Evolutionary conservation across 1,284 basidiomycete genomes (phyloP), one percentile per base, ranked within the genome.

Genomic region (Melampsora americana): DNA sequence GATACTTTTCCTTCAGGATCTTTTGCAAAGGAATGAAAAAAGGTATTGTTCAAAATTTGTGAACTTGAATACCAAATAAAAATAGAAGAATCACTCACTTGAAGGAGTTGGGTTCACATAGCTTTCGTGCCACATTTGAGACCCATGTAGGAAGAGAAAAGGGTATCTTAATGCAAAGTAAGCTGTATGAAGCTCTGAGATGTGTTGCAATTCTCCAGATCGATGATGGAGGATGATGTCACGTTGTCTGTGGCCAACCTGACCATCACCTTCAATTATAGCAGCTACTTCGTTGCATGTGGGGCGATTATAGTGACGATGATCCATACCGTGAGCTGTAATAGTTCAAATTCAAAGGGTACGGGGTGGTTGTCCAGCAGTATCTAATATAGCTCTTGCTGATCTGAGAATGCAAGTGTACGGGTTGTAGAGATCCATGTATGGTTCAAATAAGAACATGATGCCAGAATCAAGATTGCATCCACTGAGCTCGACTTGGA

Each of bases 81-180:
- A n/a, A n/a, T n/a, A n/a, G n/a, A n/a, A 9, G 35, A 4, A 35
- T 35, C 5, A 35, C 35, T 35, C 9, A 35, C 35, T 35, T 35
- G 3, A 4, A 35, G 35, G 35, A 9, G 35, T 35, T 35, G 35
- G 35, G 9, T 35, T 35, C 35, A 3, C 9, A 9, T 35, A 35
- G n/a, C n/a, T n/a, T n/a, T n/a, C n/a, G n/a, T n/a, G n/a, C n/a
- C n/a, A n/a, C n/a, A n/a, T n/a, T n/a, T 69, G 67, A 16, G 39
- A 48, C 1, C 67, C 53, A 59, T 39, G n/a, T 14, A 53, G 50
- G 42, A 69, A 69, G 9, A 69, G 35, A 1, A 39, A 20, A 2
- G 67, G 67, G n/a, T 35, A 69, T 1, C 67, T 20, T 2, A 69
- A 32, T 0, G 67, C 26, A 18, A 69, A 23, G 23, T 69, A 69